These are phyloP conservation scores for Rutstroemia sp. DNA, from an alignment of 2,329 filamentous ascomycete genomes.

Conservation along the genomic window DNA sequence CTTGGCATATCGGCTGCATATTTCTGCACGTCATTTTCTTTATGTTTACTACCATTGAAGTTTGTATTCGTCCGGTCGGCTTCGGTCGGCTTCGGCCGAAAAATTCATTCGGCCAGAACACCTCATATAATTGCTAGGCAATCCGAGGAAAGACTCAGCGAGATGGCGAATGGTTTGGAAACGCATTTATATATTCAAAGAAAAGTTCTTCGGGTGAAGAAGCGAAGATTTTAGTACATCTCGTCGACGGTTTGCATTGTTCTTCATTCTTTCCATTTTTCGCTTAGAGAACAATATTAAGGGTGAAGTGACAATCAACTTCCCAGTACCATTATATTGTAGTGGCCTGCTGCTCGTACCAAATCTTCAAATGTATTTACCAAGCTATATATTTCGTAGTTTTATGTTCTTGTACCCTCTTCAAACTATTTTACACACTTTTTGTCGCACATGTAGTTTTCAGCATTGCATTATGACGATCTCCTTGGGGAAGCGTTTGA, in stretches of 20 bases:
- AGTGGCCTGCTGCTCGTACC: not conserved
- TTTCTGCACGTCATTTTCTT: too few species aligned
- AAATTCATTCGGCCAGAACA: too few species aligned
- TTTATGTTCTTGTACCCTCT: not conserved
- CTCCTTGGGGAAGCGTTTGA: not conserved
- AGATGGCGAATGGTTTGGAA: too few species aligned
- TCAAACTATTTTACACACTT: not conserved
- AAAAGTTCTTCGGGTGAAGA: not conserved
- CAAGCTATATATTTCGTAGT: not conserved
- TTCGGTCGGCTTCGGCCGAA: too few species aligned
- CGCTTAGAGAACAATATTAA: slow-evolving; percentile 19
- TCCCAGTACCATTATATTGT: not conserved
- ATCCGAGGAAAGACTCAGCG: too few species aligned
- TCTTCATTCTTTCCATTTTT: slow-evolving; percentile 1
- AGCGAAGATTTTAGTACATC: not conserved
- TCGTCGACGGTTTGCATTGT: not conserved
- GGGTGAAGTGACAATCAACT: not conserved
- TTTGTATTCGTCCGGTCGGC: too few species aligned
- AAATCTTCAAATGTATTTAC: not conserved
- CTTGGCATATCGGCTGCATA: too few species aligned
- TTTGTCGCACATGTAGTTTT: not conserved
- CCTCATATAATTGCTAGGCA: too few species aligned
- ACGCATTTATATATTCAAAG: not conserved
- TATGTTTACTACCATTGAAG: too few species aligned
- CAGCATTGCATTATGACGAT: not conserved